These are phyloP conservation scores for Beauveria australis DNA, from an alignment of 2,329 filamentous ascomycete species.

Conservation along the genomic window DNA sequence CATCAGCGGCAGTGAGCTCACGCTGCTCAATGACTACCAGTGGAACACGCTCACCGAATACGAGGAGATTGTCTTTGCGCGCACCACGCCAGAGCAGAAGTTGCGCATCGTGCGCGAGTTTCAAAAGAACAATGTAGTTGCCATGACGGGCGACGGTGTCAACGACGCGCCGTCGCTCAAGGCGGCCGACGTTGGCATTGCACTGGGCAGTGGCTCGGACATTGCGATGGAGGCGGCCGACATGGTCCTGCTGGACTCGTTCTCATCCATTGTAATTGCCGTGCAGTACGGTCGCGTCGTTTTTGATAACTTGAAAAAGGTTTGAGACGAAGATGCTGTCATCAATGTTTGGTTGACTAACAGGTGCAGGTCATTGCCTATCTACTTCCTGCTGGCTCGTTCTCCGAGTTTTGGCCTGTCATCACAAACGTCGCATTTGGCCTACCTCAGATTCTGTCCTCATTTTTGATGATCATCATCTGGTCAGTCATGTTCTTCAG, in stretches of 20 bases:
- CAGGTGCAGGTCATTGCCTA: slow-evolving; percentile 45
- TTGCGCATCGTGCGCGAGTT: slow-evolving; percentile 71
- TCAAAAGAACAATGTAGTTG: slow-evolving; percentile 59
- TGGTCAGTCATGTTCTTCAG: slow-evolving; percentile 30
- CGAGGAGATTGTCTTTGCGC: slow-evolving; percentile 64
- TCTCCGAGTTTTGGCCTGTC: slow-evolving; percentile 69
- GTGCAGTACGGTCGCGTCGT: slow-evolving; percentile 65
- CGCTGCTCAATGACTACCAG: slow-evolving; percentile 56
- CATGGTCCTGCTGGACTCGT: slow-evolving; percentile 72
- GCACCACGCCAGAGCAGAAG: slow-evolving; percentile 72
- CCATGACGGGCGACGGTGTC: slow-evolving; percentile 81
- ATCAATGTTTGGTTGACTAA: not conserved
- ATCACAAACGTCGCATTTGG: slow-evolving; percentile 66
- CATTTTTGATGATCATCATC: slow-evolving; percentile 64
- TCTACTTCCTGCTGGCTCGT: slow-evolving; percentile 63
- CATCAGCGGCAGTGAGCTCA: slow-evolving; percentile 57
- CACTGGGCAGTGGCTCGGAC: slow-evolving; percentile 72
- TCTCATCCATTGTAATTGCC: slow-evolving; percentile 63
- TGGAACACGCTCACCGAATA: slow-evolving; percentile 60
- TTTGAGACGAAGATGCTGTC: not conserved
- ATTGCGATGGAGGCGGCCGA: slow-evolving; percentile 75
- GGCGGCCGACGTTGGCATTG: slow-evolving; percentile 74
- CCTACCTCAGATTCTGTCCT: slow-evolving; percentile 63
- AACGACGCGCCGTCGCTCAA: slow-evolving; percentile 79
- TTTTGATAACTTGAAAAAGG: slow-evolving; percentile 74